These are phyloP conservation scores for Avena insularis DNA, from an alignment of 176 grass and related monocot species.

Conservation along the genomic window DNA sequence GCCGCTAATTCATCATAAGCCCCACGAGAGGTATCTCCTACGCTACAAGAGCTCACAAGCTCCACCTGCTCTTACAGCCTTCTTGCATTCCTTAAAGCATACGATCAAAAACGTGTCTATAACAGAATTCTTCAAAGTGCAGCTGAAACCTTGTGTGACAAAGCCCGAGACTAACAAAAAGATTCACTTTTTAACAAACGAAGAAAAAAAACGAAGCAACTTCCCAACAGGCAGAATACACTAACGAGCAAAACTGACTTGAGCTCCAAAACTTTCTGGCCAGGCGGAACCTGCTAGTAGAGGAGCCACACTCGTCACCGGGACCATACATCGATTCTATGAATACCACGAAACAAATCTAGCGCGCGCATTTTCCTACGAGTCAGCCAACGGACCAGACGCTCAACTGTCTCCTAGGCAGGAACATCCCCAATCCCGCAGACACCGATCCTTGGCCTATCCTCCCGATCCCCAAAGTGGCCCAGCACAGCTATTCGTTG, in stretches of 20 bases:
- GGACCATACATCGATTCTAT: not conserved
- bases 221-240: slow-evolving; percentile 11
- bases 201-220: not conserved
- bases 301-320: slow-evolving; percentile 21
- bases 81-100: slow-evolving; percentile 17
- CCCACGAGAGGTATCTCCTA: not conserved
- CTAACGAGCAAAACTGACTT: not conserved
- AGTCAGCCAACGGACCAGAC: slow-evolving; percentile 31
- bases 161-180: slow-evolving; percentile 1
- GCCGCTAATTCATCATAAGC: not conserved
- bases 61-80: not conserved
- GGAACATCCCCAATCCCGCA: slow-evolving; percentile 32
- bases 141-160: not conserved
- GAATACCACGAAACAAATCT: slow-evolving; percentile 1
- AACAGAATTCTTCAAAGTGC: slow-evolving; percentile 28
- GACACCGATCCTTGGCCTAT: not conserved
- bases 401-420: not conserved
- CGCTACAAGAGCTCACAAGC: slow-evolving; percentile 1
- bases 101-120: not conserved
- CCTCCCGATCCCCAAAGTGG: slow-evolving; percentile 21
- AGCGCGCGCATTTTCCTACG: slow-evolving; percentile 23
- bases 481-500: not conserved
- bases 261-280: not conserved
- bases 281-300: not conserved
- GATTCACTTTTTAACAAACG: not conserved